Conservation (phyloP, 2,329 filamentous ascomycete genomes). For the Epichloe typhina region DNA sequence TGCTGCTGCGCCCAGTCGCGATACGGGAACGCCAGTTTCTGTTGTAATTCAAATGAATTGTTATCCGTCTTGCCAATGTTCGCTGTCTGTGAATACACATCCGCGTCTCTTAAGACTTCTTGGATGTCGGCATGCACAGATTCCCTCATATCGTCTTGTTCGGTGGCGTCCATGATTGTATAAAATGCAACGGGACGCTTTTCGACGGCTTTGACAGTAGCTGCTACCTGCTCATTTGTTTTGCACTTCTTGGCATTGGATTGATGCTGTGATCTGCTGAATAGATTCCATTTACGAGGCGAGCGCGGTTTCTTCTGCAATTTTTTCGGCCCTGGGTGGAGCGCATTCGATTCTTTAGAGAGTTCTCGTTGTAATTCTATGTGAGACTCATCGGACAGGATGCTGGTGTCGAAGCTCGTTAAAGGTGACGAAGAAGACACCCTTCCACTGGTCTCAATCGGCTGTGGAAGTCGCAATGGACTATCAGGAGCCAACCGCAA, state of each 20-base stretch:
- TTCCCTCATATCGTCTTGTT: slow-evolving; percentile 40
- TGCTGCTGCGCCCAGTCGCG: neutral
- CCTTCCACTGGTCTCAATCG: slow-evolving; percentile 33
- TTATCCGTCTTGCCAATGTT: neutral
- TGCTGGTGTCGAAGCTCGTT: slow-evolving; percentile 42
- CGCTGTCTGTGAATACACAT: slow-evolving; percentile 19
- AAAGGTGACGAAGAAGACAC: slow-evolving; percentile 34
- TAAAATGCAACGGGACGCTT: slow-evolving; percentile 46
- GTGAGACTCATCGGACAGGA: slow-evolving; percentile 44
- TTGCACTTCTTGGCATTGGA: slow-evolving; percentile 25
- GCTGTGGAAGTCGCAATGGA: slow-evolving; percentile 36
- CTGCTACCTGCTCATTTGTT: slow-evolving; percentile 27
- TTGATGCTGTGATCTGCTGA: slow-evolving; percentile 40
- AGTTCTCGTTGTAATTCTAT: slow-evolving; percentile 26
- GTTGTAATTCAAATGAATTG: neutral
- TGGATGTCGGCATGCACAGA: slow-evolving; percentile 26
- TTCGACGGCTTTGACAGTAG: slow-evolving; percentile 34
- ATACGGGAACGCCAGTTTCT: neutral
- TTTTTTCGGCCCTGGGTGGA: slow-evolving; percentile 33
- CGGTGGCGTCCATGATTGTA: slow-evolving; percentile 46
- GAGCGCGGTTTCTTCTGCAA: slow-evolving; percentile 40
- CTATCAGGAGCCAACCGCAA: slow-evolving; percentile 31
- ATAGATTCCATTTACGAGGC: slow-evolving; percentile 51
- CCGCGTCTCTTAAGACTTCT: slow-evolving; percentile 37
- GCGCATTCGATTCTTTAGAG: slow-evolving; percentile 17